A percentile compares a stretch with the other conserved stretches of the same genome.
Conservation (phyloP, 2,329 filamentous ascomycete genomes). For the Colletotrichum simmondsii region DNA sequence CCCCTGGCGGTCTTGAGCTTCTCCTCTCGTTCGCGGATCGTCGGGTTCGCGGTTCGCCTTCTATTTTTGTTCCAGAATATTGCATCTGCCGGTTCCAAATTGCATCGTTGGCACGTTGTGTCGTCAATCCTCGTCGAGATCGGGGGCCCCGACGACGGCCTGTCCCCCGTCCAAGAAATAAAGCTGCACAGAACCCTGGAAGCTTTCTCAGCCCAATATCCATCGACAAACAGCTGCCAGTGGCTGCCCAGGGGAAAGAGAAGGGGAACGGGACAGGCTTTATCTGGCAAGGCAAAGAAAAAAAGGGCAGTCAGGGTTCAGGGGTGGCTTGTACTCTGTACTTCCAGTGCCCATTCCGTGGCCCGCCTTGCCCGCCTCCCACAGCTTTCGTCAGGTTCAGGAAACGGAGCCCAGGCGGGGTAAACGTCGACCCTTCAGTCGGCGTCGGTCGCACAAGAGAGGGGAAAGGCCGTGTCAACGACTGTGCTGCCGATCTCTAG, state of each 20-base stretch:
- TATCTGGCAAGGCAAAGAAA: slow-evolving; percentile 2
- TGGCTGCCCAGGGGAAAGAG: slow-evolving; percentile 3
- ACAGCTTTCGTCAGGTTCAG: background rate
- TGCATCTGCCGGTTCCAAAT: slow-evolving; percentile 6
- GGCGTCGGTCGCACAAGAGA: slow-evolving; percentile 26
- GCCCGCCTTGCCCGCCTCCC: background rate
- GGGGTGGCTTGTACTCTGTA: slow-evolving; percentile 2
- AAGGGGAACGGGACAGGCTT: background rate
- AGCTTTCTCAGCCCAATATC: slow-evolving; percentile 5
- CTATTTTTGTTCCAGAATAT: slow-evolving; percentile 31
- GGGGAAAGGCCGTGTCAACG: slow-evolving; percentile 13
- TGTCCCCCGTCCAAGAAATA: slow-evolving; percentile 2
- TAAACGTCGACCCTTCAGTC: slow-evolving; percentile 7
- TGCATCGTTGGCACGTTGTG: background rate
- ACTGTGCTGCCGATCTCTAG: slow-evolving; percentile 13
- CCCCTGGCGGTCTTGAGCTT: background rate
- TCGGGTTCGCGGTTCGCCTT: background rate
- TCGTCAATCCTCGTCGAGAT: slow-evolving; percentile 12
- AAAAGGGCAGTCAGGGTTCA: slow-evolving; percentile 1
- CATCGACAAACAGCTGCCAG: slow-evolving; percentile 13
- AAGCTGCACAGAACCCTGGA: slow-evolving; percentile 11
- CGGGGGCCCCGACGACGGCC: slow-evolving; percentile 18
- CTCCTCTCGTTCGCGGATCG: slow-evolving; percentile 1
- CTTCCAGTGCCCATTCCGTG: background rate
- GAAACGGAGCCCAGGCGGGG: slow-evolving; percentile 24